These are phyloP conservation scores for Tolypocladium nubicola DNA, from an alignment of 2,329 filamentous ascomycete genomes.

Conservation along the genomic window DNA sequence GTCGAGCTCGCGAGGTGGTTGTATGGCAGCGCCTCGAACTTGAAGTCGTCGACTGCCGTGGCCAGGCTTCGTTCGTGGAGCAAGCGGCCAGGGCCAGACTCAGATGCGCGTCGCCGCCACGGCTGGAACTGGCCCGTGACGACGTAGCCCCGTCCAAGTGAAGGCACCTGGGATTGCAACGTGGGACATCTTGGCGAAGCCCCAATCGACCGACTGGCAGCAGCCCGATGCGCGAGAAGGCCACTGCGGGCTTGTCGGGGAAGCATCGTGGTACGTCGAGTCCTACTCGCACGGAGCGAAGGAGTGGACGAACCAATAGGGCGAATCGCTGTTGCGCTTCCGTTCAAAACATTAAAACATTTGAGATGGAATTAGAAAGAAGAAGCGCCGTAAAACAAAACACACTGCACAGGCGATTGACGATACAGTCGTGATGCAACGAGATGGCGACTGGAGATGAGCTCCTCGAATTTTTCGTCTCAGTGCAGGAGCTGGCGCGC, in stretches of 20 bases:
- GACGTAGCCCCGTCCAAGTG: conserved; percentile 13
- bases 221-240: conserved; percentile 12
- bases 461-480: conserved; percentile 17
- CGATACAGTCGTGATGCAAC: neutral
- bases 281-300: neutral
- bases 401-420: neutral
- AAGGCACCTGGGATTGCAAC: conserved; percentile 6
- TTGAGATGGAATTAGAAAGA: conserved; percentile 4
- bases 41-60: conserved; percentile 30
- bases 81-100: conserved; percentile 6
- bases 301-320: conserved; percentile 1
- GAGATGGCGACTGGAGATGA: conserved; percentile 4
- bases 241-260: conserved; percentile 21
- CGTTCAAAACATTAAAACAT: conserved; percentile 12
- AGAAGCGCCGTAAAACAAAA: neutral
- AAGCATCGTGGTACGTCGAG: conserved; percentile 19
- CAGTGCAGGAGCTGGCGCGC: neutral
- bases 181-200: conserved; percentile 7
- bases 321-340: neutral
- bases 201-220: conserved; percentile 8
- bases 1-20: conserved; percentile 13
- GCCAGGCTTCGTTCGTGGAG: conserved; percentile 23
- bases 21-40: conserved; percentile 15
- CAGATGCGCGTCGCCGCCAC: conserved; percentile 15
- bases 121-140: conserved; percentile 17